phyloP scores from a whole-genome alignment of 129 eudicot species.

The sunflower (Helianthus annuus) region DNA sequence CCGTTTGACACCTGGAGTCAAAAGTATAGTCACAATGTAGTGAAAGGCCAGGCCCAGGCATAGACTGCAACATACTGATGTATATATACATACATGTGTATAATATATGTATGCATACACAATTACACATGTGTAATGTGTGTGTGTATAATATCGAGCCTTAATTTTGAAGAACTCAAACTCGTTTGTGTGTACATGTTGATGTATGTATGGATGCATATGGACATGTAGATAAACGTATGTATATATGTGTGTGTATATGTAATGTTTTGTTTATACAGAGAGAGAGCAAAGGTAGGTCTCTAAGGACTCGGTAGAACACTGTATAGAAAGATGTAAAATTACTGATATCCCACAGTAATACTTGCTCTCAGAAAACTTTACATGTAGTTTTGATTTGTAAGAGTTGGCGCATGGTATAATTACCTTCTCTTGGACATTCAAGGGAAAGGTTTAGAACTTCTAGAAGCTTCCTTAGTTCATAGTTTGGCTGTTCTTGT shows the following conservation, averaged over 20 bases:
- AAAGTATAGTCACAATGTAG: neutral
- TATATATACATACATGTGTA: no score
- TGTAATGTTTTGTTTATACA: neutral
- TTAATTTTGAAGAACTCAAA: no score
- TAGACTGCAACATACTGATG: no score
- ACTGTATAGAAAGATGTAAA: neutral
- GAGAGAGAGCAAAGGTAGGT: neutral
- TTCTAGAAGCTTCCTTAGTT: neutral
- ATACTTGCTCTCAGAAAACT: neutral
- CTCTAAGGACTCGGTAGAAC: neutral
- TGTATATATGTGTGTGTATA: neutral
- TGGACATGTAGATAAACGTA: neutral
- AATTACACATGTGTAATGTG: no score
- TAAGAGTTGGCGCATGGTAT: neutral
- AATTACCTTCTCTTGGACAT: neutral
- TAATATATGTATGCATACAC: no score
- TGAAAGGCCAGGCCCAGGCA: neutral
- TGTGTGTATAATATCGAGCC: no score
- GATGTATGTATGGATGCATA: neutral
- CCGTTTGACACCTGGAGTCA: neutral
- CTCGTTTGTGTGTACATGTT: no score
- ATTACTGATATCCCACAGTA: no score
- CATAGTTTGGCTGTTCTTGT: neutral
- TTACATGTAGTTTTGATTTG: neutral
- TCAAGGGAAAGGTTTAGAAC: neutral